Conservation (phyloP, 257 asterid genomes). For the Plectranthus barbatus region DNA sequence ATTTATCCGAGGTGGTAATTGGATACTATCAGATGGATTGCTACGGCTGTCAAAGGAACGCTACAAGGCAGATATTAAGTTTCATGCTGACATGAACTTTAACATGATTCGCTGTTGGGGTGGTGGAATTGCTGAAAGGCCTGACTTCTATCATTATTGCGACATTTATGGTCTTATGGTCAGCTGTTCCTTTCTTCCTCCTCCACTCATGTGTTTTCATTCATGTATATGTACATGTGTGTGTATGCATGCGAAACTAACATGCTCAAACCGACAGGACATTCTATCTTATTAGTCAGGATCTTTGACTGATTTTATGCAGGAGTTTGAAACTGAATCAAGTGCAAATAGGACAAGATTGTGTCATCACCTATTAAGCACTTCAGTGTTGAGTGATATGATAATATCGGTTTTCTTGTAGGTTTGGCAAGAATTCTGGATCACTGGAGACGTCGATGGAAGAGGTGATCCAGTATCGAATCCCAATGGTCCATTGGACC, state of each 20-base stretch:
- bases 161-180: constrained; percentile 93
- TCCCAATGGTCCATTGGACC: constrained; percentile 90
- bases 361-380: not conserved
- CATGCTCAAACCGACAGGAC: not conserved
- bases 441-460: constrained; percentile 92
- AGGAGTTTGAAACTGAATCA: not conserved
- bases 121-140: constrained; percentile 96
- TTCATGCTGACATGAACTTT: constrained; percentile 98
- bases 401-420: constrained; percentile 20
- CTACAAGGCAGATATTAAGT: constrained; percentile 73
- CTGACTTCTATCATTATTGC: constrained; percentile 87
- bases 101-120: constrained; percentile 99
- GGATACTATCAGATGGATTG: constrained; percentile 96
- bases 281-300: not conserved
- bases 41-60: constrained; percentile 80
- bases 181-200: constrained; percentile 6
- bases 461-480: constrained; percentile 87
- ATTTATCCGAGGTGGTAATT: constrained; percentile 96
- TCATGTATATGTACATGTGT: not conserved
- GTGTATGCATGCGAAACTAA: not conserved
- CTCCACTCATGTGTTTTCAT: not conserved
- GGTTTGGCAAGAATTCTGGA: constrained; percentile 99
- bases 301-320: not conserved
- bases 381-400: not conserved
- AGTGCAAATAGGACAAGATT: not conserved